Conservation (phyloP, 1,284 basidiomycete genomes). For the Irpex sp. region DNA sequence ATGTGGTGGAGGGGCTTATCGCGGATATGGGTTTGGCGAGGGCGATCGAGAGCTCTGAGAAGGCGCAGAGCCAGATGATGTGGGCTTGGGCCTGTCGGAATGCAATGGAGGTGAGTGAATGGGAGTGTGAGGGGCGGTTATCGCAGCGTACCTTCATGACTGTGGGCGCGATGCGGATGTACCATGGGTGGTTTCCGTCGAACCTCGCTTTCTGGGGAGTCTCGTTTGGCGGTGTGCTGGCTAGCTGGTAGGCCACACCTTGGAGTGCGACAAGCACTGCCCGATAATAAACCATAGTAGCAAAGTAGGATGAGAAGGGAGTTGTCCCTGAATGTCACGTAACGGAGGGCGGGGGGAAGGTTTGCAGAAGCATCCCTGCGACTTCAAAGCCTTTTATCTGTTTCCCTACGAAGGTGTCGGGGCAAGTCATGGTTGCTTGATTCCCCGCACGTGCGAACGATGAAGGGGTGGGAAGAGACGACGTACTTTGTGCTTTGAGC, state of each 20-base stretch:
- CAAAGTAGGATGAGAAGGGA: neutral
- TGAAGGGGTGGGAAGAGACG: neutral
- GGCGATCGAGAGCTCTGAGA: slow-evolving; percentile 47
- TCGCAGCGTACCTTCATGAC: slow-evolving; percentile 46
- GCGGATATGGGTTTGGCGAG: slow-evolving; percentile 23
- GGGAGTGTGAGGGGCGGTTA: neutral
- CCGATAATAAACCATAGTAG: slow-evolving; percentile 24
- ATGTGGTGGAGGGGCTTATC: neutral
- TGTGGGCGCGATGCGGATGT: slow-evolving; percentile 54
- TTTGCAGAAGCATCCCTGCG: neutral
- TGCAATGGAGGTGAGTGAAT: neutral
- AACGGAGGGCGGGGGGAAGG: neutral
- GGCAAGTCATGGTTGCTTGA: neutral
- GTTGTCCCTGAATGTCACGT: neutral
- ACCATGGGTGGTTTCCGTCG: slow-evolving; percentile 48
- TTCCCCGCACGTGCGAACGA: neutral
- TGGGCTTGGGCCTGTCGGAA: slow-evolving; percentile 43
- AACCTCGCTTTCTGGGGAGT: slow-evolving; percentile 49
- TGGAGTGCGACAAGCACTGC: slow-evolving; percentile 45
- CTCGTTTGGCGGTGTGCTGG: slow-evolving; percentile 57
- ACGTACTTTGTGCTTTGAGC: neutral
- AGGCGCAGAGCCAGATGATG: slow-evolving; percentile 46
- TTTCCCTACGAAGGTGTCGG: neutral
- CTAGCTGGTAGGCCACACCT: slow-evolving; percentile 48
- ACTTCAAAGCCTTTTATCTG: neutral